A percentile compares a stretch with the other conserved stretches of the same genome.
Conservation (phyloP, 257 asterid genomes). For the Ilex asprella region DNA sequence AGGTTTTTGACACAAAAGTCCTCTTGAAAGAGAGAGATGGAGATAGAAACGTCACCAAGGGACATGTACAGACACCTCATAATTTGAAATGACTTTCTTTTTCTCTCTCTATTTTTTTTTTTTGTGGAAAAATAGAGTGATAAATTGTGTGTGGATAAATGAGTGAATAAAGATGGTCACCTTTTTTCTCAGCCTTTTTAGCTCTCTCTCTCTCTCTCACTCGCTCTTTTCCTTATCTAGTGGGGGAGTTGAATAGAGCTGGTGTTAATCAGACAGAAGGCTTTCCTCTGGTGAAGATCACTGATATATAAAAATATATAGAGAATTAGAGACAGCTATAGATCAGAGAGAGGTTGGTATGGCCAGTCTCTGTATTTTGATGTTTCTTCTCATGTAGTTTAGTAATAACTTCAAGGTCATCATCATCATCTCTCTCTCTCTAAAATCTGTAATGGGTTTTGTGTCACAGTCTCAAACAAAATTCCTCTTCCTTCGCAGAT, state of each 20-base stretch:
- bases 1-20: slow-evolving; percentile 23
- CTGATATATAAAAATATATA: background rate
- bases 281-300: background rate
- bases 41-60: background rate
- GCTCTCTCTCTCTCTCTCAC: slow-evolving; percentile 23
- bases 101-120: background rate
- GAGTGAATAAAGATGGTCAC: slow-evolving; percentile 52
- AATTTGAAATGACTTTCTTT: background rate
- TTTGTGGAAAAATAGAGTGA: slow-evolving; percentile 6
- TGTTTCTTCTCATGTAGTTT: slow-evolving; percentile 8
- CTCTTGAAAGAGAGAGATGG: background rate
- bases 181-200: slow-evolving; percentile 43
- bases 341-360: slow-evolving; percentile 3
- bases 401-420: background rate
- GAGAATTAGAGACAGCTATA: background rate
- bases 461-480: slow-evolving; percentile 7
- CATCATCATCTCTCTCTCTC: slow-evolving; percentile 1
- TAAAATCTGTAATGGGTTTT: background rate
- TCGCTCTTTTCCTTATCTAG: slow-evolving; percentile 33
- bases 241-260: slow-evolving; percentile 30
- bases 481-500: slow-evolving; percentile 24
- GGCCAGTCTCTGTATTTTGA: background rate
- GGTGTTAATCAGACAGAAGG: slow-evolving; percentile 16
- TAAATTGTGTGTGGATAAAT: slow-evolving; percentile 36
- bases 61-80: background rate